Conservation (phyloP, 805 yeast species). For the Pichia deserticola region DNA sequence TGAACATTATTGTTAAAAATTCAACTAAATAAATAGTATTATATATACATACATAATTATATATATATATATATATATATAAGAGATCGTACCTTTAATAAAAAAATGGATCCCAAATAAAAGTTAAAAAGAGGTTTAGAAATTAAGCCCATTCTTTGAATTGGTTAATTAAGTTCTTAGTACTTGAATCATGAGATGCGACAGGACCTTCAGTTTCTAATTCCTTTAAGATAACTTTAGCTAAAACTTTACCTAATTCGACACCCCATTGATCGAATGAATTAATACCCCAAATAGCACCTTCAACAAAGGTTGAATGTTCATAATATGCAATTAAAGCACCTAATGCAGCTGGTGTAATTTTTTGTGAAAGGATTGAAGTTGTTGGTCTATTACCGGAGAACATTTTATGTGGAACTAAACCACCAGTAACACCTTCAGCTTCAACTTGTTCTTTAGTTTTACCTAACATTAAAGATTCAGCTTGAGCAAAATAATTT, state of each 20-base stretch:
- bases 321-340: slow-evolving; percentile 96
- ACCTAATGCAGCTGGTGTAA: slow-evolving; percentile 95
- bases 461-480: slow-evolving; percentile 96
- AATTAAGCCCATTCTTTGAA: slow-evolving; percentile 72
- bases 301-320: slow-evolving; percentile 94
- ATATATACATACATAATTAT: too few relatives aligned
- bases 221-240: slow-evolving; percentile 91
- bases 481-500: slow-evolving; percentile 97
- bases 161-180: slow-evolving; percentile 89
- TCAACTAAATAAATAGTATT: too few relatives aligned
- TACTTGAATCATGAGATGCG: slow-evolving; percentile 77
- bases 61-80: too few relatives aligned
- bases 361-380: slow-evolving; percentile 88
- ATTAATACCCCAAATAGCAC: slow-evolving; percentile 99
- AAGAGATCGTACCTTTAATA: too few relatives aligned
- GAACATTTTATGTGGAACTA: slow-evolving; percentile 93
- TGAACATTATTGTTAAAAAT: too few relatives aligned
- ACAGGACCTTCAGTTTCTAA: slow-evolving; percentile 56
- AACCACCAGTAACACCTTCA: slow-evolving; percentile 76
- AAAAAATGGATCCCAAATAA: not conserved
- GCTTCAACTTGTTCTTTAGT: slow-evolving; percentile 71
- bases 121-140: not conserved
- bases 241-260: slow-evolving; percentile 95
- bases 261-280: slow-evolving; percentile 99
- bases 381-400: slow-evolving; percentile 99